These are phyloP conservation scores for Beauveria varroae DNA, from an alignment of 2,329 filamentous ascomycete genomes.

Conservation along the genomic window DNA sequence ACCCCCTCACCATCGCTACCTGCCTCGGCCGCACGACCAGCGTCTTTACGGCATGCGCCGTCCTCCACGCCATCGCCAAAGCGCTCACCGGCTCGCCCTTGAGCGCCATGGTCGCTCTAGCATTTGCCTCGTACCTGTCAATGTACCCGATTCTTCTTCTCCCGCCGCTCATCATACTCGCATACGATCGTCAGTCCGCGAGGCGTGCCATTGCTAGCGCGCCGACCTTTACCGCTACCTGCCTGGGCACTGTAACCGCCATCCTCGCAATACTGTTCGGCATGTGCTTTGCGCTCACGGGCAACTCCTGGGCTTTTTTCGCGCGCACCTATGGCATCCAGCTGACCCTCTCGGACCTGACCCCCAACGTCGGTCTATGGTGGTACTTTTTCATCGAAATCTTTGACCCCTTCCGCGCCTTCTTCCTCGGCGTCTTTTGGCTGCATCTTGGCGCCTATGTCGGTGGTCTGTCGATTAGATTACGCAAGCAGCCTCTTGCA, in stretches of 20 bases:
- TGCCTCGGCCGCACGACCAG: conserved; percentile 86
- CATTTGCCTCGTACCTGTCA: conserved; percentile 83
- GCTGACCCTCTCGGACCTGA: conserved; percentile 81
- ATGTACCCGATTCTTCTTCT: conserved; percentile 86
- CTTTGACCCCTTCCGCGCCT: conserved; percentile 95
- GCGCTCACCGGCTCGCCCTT: conserved; percentile 67
- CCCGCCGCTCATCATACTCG: conserved; percentile 71
- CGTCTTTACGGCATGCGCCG: conserved; percentile 81
- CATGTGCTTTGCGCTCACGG: conserved; percentile 66
- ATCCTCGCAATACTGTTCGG: conserved; percentile 57
- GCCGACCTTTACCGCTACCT: conserved; percentile 45
- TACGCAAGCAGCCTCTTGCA: conserved; percentile 80
- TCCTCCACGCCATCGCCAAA: conserved; percentile 75
- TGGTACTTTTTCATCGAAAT: conserved; percentile 99
- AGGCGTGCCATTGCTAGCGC: conserved; percentile 28
- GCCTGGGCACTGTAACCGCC: conserved; percentile 43
- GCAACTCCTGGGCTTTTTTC: conserved; percentile 79
- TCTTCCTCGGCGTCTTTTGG: conserved; percentile 98
- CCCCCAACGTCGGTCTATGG: conserved; percentile 93
- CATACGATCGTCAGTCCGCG: conserved; percentile 57
- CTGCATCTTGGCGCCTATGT: conserved; percentile 88
- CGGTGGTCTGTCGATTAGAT: conserved; percentile 71
- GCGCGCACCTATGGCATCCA: conserved; percentile 88
- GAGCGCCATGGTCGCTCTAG: conserved; percentile 74
- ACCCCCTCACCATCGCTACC: conserved; percentile 85